Conservation (phyloP, 202 grass and related monocot genomes). For the Carex sylvatica region DNA sequence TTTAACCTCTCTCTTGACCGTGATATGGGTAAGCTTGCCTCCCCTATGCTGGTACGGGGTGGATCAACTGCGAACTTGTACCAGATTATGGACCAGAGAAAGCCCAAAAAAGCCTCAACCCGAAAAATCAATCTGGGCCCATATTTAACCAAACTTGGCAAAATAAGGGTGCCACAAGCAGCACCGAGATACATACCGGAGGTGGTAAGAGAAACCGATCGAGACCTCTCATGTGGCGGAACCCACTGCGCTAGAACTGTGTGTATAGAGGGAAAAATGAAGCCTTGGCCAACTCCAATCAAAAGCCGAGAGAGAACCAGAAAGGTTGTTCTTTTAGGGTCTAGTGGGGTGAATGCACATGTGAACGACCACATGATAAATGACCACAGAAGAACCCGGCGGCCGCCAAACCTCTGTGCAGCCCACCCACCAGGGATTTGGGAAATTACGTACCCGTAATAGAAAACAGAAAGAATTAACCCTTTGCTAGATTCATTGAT, state of each 20-base stretch:
- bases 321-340: conserved; percentile 55
- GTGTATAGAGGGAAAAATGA: conserved; percentile 96
- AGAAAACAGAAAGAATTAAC: conserved; percentile 80
- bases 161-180: conserved; percentile 72
- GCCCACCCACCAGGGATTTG: conserved; percentile 92
- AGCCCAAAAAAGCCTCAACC: conserved; percentile 74
- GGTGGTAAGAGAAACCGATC: conserved; percentile 87
- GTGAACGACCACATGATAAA: conserved; percentile 87
- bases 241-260: conserved; percentile 96
- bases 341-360: conserved; percentile 77
- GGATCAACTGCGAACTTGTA: conserved; percentile 77
- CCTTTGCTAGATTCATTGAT: conserved; percentile 83
- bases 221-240: conserved; percentile 76
- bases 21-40: conserved; percentile 56
- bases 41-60: conserved; percentile 42
- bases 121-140: conserved; percentile 70
- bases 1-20: conserved; percentile 63
- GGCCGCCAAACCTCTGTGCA: conserved; percentile 77
- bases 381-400: conserved; percentile 68
- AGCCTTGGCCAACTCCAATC: conserved; percentile 86
- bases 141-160: conserved; percentile 78
- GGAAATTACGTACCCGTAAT: conserved; percentile 82
- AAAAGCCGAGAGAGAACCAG: conserved; percentile 74
- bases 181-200: conserved; percentile 99
- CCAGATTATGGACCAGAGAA: conserved; percentile 76